These are phyloP conservation scores for Euptelea pleiosperma DNA, from an alignment of 164 flowering plant species.

Conservation along the genomic window DNA sequence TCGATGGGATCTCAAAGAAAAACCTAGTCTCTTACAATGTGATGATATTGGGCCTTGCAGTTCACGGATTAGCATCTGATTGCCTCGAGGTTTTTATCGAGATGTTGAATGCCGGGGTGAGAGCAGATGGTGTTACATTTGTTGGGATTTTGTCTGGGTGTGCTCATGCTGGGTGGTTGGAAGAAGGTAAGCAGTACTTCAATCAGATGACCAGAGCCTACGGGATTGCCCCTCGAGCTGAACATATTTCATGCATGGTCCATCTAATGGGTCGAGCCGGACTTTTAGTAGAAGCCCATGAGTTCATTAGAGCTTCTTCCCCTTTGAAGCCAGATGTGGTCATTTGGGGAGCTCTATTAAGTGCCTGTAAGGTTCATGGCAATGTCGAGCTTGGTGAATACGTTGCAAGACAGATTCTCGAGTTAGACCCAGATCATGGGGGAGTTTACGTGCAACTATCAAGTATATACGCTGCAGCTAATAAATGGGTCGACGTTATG, in stretches of 20 bases:
- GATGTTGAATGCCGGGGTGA: slow-evolving; percentile 11
- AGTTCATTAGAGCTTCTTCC: slow-evolving; percentile 11
- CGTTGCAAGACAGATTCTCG: slow-evolving; percentile 7
- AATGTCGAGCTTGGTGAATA: slow-evolving; percentile 10
- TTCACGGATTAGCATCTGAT: slow-evolving; percentile 14
- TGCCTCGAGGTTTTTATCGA: slow-evolving; percentile 14
- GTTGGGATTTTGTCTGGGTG: slow-evolving; percentile 19
- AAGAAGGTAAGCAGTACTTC: slow-evolving; percentile 19
- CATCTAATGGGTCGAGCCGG: slow-evolving; percentile 16
- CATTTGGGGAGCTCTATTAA: slow-evolving; percentile 16
- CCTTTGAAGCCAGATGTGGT: slow-evolving; percentile 20
- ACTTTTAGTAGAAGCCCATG: slow-evolving; percentile 13
- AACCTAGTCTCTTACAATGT: slow-evolving; percentile 16
- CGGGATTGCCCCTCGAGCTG: slow-evolving; percentile 15
- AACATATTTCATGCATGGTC: slow-evolving; percentile 23
- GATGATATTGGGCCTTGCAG: slow-evolving; percentile 16
- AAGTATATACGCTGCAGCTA: slow-evolving; percentile 11
- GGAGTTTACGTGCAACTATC: slow-evolving; percentile 15
- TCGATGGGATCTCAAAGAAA: slow-evolving; percentile 12
- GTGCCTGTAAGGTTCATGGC: slow-evolving; percentile 16
- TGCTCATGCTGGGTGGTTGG: slow-evolving; percentile 20
- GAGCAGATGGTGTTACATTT: slow-evolving; percentile 14
- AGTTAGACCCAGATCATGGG: slow-evolving; percentile 9
- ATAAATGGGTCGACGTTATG: slow-evolving; percentile 13
- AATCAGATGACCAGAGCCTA: slow-evolving; percentile 11